Percentiles rank a stretch among this genome's conserved stretches.
phyloP scores from a whole-genome alignment of 2,329 filamentous ascomycete genomes.

The Fusarium citri region DNA sequence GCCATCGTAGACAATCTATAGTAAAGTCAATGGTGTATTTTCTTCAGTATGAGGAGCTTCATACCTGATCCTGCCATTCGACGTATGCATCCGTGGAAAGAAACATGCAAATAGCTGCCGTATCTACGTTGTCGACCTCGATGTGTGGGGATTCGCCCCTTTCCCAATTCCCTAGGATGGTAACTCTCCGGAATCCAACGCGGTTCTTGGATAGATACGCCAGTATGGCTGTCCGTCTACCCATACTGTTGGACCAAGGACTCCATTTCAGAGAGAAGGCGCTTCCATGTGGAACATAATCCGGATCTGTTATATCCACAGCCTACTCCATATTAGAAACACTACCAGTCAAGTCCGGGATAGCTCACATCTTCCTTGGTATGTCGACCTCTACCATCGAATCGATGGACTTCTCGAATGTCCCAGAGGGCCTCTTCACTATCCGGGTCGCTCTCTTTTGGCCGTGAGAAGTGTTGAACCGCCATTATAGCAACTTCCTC shows the following conservation, averaged over 20 bases:
- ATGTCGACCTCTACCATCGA: slow-evolving; percentile 61
- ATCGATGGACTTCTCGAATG: slow-evolving; percentile 63
- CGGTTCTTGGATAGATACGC: slow-evolving; percentile 64
- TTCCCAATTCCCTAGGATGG: slow-evolving; percentile 53
- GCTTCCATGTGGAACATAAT: slow-evolving; percentile 61
- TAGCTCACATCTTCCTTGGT: slow-evolving; percentile 45
- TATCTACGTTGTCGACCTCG: slow-evolving; percentile 56
- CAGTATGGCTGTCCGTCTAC: slow-evolving; percentile 56
- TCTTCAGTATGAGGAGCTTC: slow-evolving; percentile 3
- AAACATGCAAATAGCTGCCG: slow-evolving; percentile 61
- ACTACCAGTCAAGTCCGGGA: neutral
- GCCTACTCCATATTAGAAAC: slow-evolving; percentile 41
- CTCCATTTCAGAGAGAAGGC: slow-evolving; percentile 66
- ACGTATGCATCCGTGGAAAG: slow-evolving; percentile 66
- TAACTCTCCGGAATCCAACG: slow-evolving; percentile 66
- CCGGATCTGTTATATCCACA: slow-evolving; percentile 56
- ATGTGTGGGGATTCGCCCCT: slow-evolving; percentile 53
- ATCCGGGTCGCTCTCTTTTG: slow-evolving; percentile 30
- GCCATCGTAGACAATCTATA: slow-evolving; percentile 58
- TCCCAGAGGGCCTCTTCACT: slow-evolving; percentile 57
- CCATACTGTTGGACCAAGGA: slow-evolving; percentile 59
- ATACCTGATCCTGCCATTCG: slow-evolving; percentile 65
- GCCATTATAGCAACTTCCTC: slow-evolving; percentile 64
- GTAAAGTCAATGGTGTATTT: slow-evolving; percentile 15
- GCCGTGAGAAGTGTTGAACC: slow-evolving; percentile 55